Base-by-base conservation (phyloP, 139 green algal species). In the Helicosporidium sp. region DNA sequence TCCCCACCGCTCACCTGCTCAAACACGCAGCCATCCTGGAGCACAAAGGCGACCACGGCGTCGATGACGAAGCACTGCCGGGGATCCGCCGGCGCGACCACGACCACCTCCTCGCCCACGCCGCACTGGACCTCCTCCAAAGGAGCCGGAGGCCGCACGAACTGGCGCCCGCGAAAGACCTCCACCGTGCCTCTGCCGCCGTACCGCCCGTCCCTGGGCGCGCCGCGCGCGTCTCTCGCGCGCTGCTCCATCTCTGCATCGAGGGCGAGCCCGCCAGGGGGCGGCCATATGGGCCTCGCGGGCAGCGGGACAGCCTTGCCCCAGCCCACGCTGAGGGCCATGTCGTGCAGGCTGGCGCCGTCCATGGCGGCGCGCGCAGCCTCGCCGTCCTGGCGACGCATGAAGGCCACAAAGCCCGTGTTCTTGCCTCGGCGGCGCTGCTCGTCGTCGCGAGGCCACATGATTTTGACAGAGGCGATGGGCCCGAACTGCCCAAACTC, bases 361-460 rank as follows among this genome's bases (percentile, higher is more conserved):
- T 94, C 74, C 37, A 95, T 65, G 17, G 80, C 76, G 12, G 75
- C 65, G 49, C 82, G 71, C 0, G 84, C 84, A 6, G 51, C 53
- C 29, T 79, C 62, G 0, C 81, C 83, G 35, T 75, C 75, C 0
- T 75, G 64, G 1, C 83, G 74, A 20, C 45, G 69, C 87, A 95
- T 97, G 70, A 94, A 97, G 3, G 83, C 80, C 19, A 97, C 83
- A 60, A 95, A 97, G 49, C 87, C 87, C 55, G 65, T 87, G 69
- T 94, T 95, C 36, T 80, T 62, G 7, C 64, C 69, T n/a, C 77
- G 65, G 19, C 68, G 60, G 19, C 73, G 69, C 69, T 94, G 78
- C 55, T 94, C 86, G 49, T 94, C 87, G 28, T 85, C 77, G 15
- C 87, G 66, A 4, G 87, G 87, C 87, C 87, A 97, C 85, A 96